Evolutionary conservation across 352 stramenopile species (phyloP).

Genomic region (Globisporangium irregulare): DNA sequence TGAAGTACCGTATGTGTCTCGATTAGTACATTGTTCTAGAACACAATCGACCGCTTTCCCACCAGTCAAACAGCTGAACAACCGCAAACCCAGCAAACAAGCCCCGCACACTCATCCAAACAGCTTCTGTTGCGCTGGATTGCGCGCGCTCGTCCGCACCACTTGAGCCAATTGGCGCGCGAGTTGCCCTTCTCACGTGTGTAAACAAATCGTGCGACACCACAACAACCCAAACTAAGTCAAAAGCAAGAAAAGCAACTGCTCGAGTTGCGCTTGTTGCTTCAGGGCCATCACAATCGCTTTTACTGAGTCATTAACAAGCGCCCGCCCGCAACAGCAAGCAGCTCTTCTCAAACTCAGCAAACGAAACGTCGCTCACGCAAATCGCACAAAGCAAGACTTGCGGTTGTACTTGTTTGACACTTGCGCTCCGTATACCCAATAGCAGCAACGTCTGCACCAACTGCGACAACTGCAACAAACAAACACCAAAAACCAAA

Average conservation of each 20-base stretch:
- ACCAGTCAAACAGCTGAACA: conserved; percentile 2
- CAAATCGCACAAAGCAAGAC: background rate
- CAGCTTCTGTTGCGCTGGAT: background rate
- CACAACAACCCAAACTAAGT: background rate
- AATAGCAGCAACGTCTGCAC: background rate
- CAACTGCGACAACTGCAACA: background rate
- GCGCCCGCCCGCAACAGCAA: background rate
- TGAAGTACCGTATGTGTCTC: background rate
- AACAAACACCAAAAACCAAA: background rate
- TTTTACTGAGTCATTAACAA: conserved; percentile 17
- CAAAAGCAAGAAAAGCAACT: background rate
- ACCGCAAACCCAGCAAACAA: background rate
- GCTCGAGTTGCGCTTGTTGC: background rate
- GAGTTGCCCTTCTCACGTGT: conserved; percentile 1
- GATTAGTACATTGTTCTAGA: conserved; percentile 9
- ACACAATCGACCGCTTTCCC: background rate
- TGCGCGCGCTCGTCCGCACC: background rate
- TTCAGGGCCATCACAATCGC: conserved; percentile 6
- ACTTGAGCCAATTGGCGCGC: conserved; percentile 4
- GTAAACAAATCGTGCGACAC: conserved; percentile 2
- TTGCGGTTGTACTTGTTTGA: background rate
- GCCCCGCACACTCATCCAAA: conserved; percentile 3
- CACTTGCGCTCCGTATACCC: background rate
- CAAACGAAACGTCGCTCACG: background rate
- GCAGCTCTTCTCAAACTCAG: background rate